Evolutionary conservation across 2,329 filamentous ascomycete species (phyloP), one percentile per base, ranked within the genome.

Genomic region (Emericellopsis cladophorae): DNA sequence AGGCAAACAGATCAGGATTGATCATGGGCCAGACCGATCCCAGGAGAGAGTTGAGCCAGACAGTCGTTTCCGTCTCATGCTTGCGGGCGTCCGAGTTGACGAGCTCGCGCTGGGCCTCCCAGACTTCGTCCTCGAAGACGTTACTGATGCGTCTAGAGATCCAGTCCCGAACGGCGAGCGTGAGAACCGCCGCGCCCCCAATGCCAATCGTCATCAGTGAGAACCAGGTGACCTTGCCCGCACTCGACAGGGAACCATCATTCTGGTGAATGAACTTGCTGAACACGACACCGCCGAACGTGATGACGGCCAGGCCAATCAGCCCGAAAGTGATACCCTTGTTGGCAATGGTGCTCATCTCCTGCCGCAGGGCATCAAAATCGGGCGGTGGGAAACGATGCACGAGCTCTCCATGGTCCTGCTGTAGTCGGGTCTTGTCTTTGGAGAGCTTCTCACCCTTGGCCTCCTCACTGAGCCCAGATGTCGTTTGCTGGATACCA

Each of bases 1-100:
- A 76, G 1, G 73, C 68, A 49, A 87, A 86, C 2, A 88, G 66
- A 49, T 87, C 83, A 0, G 82, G 83, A 51, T 87, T 87, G 51
- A 87, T 70, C 24, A 88, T 65, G 0, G 81, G 80, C 83, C 83
- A 87, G 5, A 86, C 69, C 2, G 80, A 74, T 4, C 71, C 65
- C 7, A 87, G 53, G 1, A 86, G 55, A 5, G 74, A 79, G 52
- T 87, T 87, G 41, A 87, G 66, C 83, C 82, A 87, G 1, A 76
- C 73, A 0, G 80, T 81, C 49, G 83, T 81, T 5, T 81, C 76
- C 2, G 74, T 65, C 42, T 71, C 62, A 24, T 67, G 57, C 2
- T 65, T 58, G 9, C 58, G 54, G 3, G 61, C 54, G 6, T 67
- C 52, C 1, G 54, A 49, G 31, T 68, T 61, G 45, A 71, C 61